These are phyloP conservation scores for Podospora appendiculata DNA, from an alignment of 495 filamentous ascomycete genomes.

Conservation along the genomic window DNA sequence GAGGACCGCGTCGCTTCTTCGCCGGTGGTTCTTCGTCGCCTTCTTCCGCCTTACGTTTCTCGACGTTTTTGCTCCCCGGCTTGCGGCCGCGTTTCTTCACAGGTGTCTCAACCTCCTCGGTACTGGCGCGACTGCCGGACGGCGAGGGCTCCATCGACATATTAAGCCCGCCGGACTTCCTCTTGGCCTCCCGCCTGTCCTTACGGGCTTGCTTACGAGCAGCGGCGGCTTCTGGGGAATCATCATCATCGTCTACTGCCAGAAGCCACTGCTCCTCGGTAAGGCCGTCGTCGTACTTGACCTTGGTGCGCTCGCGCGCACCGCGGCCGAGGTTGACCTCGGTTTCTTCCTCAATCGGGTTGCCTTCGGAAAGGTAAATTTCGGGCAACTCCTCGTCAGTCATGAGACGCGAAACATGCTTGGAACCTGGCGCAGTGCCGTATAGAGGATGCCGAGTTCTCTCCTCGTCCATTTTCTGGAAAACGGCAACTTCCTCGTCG, in stretches of 20 bases:
- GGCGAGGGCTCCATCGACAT: slow-evolving; percentile 63
- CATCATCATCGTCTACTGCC: slow-evolving; percentile 93
- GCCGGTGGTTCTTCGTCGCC: slow-evolving; percentile 75
- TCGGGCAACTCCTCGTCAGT: slow-evolving; percentile 85
- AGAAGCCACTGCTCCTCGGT: slow-evolving; percentile 95
- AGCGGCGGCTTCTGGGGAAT: slow-evolving; percentile 85
- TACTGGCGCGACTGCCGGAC: slow-evolving; percentile 67
- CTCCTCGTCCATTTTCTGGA: slow-evolving; percentile 74
- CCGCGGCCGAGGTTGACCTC: slow-evolving; percentile 78
- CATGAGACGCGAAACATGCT: slow-evolving; percentile 69
- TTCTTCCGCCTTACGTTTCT: slow-evolving; percentile 82
- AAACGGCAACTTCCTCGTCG: slow-evolving; percentile 60
- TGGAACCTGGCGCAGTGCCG: slow-evolving; percentile 54
- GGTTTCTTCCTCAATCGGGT: slow-evolving; percentile 71
- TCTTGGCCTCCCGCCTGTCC: slow-evolving; percentile 67
- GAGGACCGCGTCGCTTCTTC: slow-evolving; percentile 63
- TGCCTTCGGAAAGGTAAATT: slow-evolving; percentile 82
- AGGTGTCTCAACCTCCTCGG: slow-evolving; percentile 56
- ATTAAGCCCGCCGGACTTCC: slow-evolving; percentile 37
- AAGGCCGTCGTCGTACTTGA: slow-evolving; percentile 94
- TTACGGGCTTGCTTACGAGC: slow-evolving; percentile 82
- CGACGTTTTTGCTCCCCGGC: slow-evolving; percentile 51
- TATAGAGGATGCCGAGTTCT: slow-evolving; percentile 56
- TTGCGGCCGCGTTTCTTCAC: slow-evolving; percentile 72
- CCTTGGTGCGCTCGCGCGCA: slow-evolving; percentile 84